These are phyloP conservation scores for Amborella trichopoda DNA, from an alignment of 164 flowering plant species.

Conservation along the genomic window DNA sequence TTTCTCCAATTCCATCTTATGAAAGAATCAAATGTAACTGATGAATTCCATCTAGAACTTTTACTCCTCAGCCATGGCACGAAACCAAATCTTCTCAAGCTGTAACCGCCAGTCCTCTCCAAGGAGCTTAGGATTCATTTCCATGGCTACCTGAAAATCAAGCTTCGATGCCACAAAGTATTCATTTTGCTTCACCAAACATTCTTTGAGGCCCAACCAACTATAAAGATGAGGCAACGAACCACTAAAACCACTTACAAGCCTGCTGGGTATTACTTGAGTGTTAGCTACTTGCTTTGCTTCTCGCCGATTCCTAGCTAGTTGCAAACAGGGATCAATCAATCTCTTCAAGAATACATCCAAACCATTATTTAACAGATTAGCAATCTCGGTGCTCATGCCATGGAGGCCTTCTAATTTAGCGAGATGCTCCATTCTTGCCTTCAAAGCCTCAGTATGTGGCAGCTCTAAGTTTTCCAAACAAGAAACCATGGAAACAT, in stretches of 20 bases:
- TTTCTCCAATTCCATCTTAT: too few species aligned
- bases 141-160: constrained; percentile 63
- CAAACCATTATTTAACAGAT: constrained; percentile 58
- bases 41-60: too few species aligned
- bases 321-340: constrained; percentile 48
- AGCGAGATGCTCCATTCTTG: constrained; percentile 23
- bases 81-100: constrained; percentile 49
- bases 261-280: constrained; percentile 10
- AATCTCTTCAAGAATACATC: constrained; percentile 62
- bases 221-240: not conserved
- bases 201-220: not conserved
- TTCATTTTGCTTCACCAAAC: not conserved
- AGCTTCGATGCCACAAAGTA: constrained; percentile 24
- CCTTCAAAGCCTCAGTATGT: constrained; percentile 43
- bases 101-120: constrained; percentile 70
- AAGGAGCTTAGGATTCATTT: constrained; percentile 57
- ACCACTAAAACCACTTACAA: constrained; percentile 10
- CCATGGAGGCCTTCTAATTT: not conserved
- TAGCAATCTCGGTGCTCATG: constrained; percentile 38
- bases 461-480: constrained; percentile 44
- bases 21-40: too few species aligned
- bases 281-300: constrained; percentile 10
- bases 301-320: constrained; percentile 35
- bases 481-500: constrained; percentile 30
- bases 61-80: constrained; percentile 21